These are phyloP conservation scores for Uronychia setigera DNA, from an alignment of 73 alveolate species.

Conservation along the genomic window DNA sequence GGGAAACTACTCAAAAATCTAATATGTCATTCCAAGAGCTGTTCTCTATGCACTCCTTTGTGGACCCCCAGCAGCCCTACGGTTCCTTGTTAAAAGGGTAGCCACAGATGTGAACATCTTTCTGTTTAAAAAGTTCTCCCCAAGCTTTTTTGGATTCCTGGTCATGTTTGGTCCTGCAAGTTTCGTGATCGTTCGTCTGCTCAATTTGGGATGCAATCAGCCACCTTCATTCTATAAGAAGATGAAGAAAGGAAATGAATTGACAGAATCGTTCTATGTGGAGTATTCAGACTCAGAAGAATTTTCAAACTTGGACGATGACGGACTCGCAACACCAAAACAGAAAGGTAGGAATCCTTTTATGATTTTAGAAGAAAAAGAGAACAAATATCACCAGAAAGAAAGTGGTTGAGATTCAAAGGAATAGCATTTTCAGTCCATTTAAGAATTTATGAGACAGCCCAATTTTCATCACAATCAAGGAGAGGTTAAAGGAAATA, in stretches of 20 bases:
- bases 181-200: neutral
- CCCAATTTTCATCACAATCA: neutral
- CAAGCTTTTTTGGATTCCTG: neutral
- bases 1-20: neutral
- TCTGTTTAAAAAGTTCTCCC: neutral
- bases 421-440: neutral
- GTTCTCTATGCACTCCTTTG: neutral
- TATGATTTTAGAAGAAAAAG: too few relatives aligned
- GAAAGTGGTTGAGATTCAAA: too few relatives aligned
- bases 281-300: too few relatives aligned
- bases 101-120: neutral
- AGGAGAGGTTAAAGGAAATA: too few relatives aligned
- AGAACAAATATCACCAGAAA: neutral
- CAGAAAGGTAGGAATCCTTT: too few relatives aligned
- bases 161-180: neutral
- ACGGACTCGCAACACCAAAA: too few relatives aligned
- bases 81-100: neutral
- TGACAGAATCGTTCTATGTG: too few relatives aligned
- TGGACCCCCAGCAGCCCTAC: neutral
- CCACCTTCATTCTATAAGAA: neutral
- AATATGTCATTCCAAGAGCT: neutral
- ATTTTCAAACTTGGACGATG: too few relatives aligned
- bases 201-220: too few relatives aligned
- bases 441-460: neutral
- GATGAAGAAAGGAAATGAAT: too few relatives aligned